Conservation (phyloP, 2,329 filamentous ascomycete species). For the Aureobasidium sp. region DNA sequence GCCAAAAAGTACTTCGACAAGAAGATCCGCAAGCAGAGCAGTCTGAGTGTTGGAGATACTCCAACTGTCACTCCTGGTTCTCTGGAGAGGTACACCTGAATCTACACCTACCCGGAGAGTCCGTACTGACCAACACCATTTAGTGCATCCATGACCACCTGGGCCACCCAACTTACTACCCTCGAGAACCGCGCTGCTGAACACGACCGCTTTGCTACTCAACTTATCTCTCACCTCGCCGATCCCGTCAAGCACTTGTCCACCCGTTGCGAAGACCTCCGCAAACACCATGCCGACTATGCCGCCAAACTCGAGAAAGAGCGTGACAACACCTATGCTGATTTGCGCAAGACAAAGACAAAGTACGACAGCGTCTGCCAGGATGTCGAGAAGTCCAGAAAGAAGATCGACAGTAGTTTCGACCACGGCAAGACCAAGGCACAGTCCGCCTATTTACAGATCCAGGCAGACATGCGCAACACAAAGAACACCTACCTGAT, state of each 20-base stretch:
- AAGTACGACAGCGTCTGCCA: slow-evolving; percentile 92
- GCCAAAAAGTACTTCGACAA: slow-evolving; percentile 98
- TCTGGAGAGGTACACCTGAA: slow-evolving; percentile 60
- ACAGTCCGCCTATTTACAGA: slow-evolving; percentile 83
- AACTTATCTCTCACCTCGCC: slow-evolving; percentile 71
- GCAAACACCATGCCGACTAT: slow-evolving; percentile 85
- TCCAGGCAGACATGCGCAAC: slow-evolving; percentile 92
- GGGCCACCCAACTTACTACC: slow-evolving; percentile 87
- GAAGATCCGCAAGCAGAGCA: slow-evolving; percentile 83
- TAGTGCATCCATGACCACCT: slow-evolving; percentile 90
- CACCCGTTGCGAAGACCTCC: slow-evolving; percentile 75
- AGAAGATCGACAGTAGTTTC: slow-evolving; percentile 90
- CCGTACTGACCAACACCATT: neutral
- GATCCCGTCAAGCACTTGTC: slow-evolving; percentile 74
- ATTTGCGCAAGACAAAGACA: slow-evolving; percentile 81
- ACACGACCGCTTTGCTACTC: slow-evolving; percentile 75
- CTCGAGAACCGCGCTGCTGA: slow-evolving; percentile 81
- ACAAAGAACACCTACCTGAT: slow-evolving; percentile 98
- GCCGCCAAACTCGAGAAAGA: slow-evolving; percentile 84
- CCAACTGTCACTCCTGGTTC: slow-evolving; percentile 91
- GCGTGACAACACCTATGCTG: slow-evolving; percentile 71
- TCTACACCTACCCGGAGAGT: neutral
- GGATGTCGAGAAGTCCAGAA: slow-evolving; percentile 87
- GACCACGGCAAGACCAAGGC: slow-evolving; percentile 81
- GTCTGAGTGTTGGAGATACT: slow-evolving; percentile 85